Percentiles rank a stretch among this genome's conserved stretches.
These are phyloP conservation scores for Fusarium agapanthi DNA, from an alignment of 2,329 filamentous ascomycete species.

Conservation along the genomic window DNA sequence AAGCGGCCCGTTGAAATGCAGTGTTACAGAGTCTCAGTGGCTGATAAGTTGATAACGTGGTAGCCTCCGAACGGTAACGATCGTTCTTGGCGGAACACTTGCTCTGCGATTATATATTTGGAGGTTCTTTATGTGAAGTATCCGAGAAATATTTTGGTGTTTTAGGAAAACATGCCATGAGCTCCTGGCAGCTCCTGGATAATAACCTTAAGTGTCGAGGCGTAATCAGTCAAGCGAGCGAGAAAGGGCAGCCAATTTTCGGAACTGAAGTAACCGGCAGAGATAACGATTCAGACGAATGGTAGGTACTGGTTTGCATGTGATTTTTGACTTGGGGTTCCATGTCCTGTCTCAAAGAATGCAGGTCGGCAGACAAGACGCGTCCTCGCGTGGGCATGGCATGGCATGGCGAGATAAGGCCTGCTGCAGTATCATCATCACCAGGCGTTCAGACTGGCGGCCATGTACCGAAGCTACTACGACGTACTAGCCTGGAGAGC, in stretches of 20 bases:
- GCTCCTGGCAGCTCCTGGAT: constrained; percentile 1
- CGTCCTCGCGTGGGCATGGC: constrained; percentile 16
- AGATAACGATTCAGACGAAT: constrained; percentile 19
- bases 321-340: constrained; percentile 1
- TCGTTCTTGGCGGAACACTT: not conserved
- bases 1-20: constrained; percentile 24
- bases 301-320: not conserved
- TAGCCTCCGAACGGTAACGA: not conserved
- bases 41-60: constrained; percentile 11
- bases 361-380: not conserved
- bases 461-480: constrained; percentile 28
- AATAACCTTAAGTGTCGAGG: not conserved
- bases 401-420: constrained; percentile 39
- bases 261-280: constrained; percentile 1
- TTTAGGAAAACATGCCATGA: not conserved
- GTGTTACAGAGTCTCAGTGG: constrained; percentile 19
- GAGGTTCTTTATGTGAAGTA: not conserved
- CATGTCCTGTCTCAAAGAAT: constrained; percentile 23
- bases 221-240: constrained; percentile 19
- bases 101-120: not conserved
- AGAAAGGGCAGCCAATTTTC: constrained; percentile 1
- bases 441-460: constrained; percentile 5
- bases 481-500: constrained; percentile 20
- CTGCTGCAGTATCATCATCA: constrained; percentile 13
- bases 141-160: not conserved